phyloP scores from a whole-genome alignment of 345 rosid species.

The Angophora floribunda region DNA sequence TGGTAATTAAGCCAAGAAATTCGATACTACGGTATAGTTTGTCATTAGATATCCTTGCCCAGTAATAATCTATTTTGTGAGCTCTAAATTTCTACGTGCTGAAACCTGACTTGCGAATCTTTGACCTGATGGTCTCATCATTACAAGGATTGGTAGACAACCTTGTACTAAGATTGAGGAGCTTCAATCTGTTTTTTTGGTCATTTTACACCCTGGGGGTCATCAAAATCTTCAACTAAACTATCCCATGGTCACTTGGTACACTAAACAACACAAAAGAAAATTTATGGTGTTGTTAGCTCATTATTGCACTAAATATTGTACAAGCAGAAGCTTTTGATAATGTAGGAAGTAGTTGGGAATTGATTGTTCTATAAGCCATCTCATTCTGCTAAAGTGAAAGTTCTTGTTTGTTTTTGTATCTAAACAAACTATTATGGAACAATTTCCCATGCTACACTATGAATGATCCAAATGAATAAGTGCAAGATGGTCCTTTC shows the following conservation, averaged over 20 bases:
- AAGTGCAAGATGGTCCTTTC: neutral
- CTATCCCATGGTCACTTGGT: neutral
- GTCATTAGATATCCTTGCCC: neutral
- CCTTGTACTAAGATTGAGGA: neutral
- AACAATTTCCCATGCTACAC: neutral
- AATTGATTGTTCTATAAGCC: neutral
- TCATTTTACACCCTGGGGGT: neutral
- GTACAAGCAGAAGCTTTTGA: neutral
- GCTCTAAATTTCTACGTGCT: neutral
- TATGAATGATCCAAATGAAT: neutral
- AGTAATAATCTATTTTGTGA: neutral
- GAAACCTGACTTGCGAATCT: neutral
- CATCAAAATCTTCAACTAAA: neutral
- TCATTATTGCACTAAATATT: neutral
- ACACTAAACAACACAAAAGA: neutral
- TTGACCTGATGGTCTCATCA: neutral
- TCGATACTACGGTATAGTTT: neutral
- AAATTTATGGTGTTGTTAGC: neutral
- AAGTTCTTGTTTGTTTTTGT: neutral
- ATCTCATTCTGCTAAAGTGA: neutral
- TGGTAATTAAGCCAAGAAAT: neutral
- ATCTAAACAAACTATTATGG: neutral
- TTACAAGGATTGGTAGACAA: neutral
- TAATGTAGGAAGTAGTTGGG: neutral
- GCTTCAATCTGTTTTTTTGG: neutral